Conservation (phyloP, 805 yeast genomes). For the Candida multigemmis region DNA sequence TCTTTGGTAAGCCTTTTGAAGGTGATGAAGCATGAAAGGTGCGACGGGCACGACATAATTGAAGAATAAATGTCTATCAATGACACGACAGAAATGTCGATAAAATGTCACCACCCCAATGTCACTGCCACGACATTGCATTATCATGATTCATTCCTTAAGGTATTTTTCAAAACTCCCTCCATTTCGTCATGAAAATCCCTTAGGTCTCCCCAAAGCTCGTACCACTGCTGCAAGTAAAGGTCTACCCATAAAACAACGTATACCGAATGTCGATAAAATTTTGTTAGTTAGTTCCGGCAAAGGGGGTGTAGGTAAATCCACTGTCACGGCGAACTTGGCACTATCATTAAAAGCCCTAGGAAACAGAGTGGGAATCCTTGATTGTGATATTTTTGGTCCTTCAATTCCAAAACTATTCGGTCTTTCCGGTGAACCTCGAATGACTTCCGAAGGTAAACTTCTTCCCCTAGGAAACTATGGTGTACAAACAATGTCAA, state of each 20-base stretch:
- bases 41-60: no score
- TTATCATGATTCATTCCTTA: neutral
- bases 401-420: slow-evolving; percentile 73
- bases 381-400: slow-evolving; percentile 80
- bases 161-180: neutral
- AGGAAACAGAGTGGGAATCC: slow-evolving; percentile 54
- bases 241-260: slow-evolving; percentile 47
- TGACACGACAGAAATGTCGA: neutral
- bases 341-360: slow-evolving; percentile 50
- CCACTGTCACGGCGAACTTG: slow-evolving; percentile 62
- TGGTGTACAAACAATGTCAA: slow-evolving; percentile 79
- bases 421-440: slow-evolving; percentile 63
- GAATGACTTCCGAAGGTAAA: slow-evolving; percentile 41
- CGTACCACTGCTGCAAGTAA: slow-evolving; percentile 17
- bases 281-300: slow-evolving; percentile 65
- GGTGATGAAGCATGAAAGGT: no score
- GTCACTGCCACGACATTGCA: neutral
- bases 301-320: slow-evolving; percentile 78
- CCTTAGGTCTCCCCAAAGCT: slow-evolving; percentile 27
- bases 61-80: no score
- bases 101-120: neutral
- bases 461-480: slow-evolving; percentile 62
- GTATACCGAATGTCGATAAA: slow-evolving; percentile 52
- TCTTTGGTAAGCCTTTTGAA: neutral
- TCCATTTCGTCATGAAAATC: slow-evolving; percentile 23